Percentiles rank a stretch among this genome's conserved stretches.
phyloP scores from a whole-genome alignment of 176 grass and related monocot species.

The Carex kokanica region DNA sequence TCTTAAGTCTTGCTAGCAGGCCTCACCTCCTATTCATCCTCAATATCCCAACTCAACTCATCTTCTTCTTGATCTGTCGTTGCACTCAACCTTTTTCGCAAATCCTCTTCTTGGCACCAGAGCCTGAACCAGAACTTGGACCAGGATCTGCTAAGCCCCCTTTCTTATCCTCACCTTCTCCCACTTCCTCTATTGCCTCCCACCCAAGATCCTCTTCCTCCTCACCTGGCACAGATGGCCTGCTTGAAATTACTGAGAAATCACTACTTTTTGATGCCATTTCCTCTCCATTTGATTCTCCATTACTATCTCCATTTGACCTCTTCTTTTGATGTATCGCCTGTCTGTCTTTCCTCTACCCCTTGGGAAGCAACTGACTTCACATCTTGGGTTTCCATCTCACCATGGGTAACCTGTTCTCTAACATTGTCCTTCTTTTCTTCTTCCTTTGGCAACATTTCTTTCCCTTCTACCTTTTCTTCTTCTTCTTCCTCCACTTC shows the following conservation, averaged over 20 bases:
- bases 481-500: constrained; percentile 65
- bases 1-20: neutral
- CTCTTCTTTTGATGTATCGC: constrained; percentile 24
- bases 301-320: constrained; percentile 25
- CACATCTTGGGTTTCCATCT: neutral
- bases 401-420: constrained; percentile 16
- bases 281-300: constrained; percentile 34
- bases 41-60: constrained; percentile 74
- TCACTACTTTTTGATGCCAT: constrained; percentile 50
- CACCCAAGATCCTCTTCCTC: constrained; percentile 85
- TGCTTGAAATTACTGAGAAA: constrained; percentile 47
- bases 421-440: constrained; percentile 26
- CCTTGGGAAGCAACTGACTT: constrained; percentile 11
- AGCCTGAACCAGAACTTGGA: constrained; percentile 31
- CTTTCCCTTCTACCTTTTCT: constrained; percentile 23
- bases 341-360: constrained; percentile 8
- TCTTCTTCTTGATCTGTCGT: constrained; percentile 64
- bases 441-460: constrained; percentile 28
- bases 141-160: constrained; percentile 1
- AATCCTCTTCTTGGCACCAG: constrained; percentile 49
- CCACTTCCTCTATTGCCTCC: constrained; percentile 74
- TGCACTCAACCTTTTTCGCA: constrained; percentile 52
- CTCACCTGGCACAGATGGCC: constrained; percentile 28
- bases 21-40: constrained; percentile 48
- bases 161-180: constrained; percentile 63